A percentile compares a stretch with the other conserved stretches of the same genome.
Conservation (phyloP, 495 filamentous ascomycete genomes). For the Aspergillus homomorphus region DNA sequence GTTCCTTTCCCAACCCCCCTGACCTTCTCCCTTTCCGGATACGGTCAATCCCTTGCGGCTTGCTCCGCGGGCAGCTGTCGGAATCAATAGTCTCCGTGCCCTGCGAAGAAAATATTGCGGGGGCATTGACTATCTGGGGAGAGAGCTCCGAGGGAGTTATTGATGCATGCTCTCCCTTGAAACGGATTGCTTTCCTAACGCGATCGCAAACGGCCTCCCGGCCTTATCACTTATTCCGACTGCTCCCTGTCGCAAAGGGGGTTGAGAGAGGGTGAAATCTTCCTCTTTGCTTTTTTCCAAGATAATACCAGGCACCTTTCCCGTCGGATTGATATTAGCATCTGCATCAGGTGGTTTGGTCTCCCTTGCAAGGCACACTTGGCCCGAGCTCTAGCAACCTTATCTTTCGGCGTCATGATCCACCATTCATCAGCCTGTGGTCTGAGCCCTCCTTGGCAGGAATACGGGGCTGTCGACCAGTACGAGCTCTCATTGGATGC, state of each 20-base stretch:
- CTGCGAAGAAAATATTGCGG: not conserved
- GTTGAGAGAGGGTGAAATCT: not conserved
- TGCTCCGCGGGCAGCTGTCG: not conserved
- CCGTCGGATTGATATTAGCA: constrained; percentile 21
- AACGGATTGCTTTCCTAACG: not conserved
- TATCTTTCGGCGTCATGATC: constrained; percentile 20
- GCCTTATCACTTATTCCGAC: not conserved
- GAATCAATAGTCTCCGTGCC: not conserved
- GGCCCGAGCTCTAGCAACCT: constrained; percentile 34
- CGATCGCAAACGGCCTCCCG: not conserved
- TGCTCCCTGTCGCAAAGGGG: not conserved
- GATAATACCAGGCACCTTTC: not conserved
- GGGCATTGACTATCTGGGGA: not conserved
- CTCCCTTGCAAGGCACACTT: constrained; percentile 35
- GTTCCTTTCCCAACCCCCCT: not conserved
- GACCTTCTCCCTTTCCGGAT: not conserved
- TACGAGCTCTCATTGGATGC: not conserved
- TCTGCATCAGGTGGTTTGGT: constrained; percentile 21
- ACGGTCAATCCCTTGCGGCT: not conserved
- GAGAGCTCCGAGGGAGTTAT: constrained; percentile 1
- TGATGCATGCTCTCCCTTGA: not conserved
- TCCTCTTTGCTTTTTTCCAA: not conserved
- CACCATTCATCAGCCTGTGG: not conserved
- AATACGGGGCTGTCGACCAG: not conserved
- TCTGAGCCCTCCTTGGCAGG: not conserved